Percentiles rank a stretch among this genome's conserved stretches.
Conservation (phyloP, 202 grass and related monocot species). For the Cymbopogon flexuosus region DNA sequence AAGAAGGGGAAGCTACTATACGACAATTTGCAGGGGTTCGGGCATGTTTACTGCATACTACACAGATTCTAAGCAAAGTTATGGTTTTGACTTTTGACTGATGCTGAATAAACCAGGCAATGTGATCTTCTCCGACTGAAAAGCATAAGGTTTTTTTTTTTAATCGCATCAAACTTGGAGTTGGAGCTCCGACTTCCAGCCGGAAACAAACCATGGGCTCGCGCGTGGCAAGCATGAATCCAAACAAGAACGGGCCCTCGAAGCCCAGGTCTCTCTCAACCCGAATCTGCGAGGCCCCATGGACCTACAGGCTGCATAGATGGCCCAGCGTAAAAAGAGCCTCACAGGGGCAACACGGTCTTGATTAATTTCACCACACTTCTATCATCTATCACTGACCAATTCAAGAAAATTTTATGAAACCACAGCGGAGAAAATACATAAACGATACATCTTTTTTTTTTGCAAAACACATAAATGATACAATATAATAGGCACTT, state of each 20-base stretch:
- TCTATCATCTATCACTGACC: no score
- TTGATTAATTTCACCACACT: no score
- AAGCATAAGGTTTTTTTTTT: no score
- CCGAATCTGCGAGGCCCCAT: no score
- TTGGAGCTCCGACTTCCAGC: neutral
- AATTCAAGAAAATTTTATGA: no score
- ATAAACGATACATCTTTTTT: neutral
- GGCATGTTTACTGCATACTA: constrained; percentile 9
- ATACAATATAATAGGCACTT: neutral
- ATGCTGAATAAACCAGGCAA: neutral
- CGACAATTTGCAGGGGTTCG: neutral
- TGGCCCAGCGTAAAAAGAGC: no score
- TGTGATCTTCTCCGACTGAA: neutral
- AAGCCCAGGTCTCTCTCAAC: neutral
- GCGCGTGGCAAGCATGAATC: neutral
- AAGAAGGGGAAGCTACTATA: neutral
- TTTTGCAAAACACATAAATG: neutral
- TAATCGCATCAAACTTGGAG: neutral
- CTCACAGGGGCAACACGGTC: no score
- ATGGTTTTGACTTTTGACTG: neutral
- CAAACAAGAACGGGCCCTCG: neutral
- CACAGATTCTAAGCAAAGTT: neutral
- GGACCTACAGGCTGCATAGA: no score
- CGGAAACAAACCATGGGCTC: neutral
- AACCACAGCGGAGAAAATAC: neutral